Evolutionary conservation across 2,329 filamentous ascomycete genomes (phyloP).

Genomic region (Trichoderma semiorbis): DNA sequence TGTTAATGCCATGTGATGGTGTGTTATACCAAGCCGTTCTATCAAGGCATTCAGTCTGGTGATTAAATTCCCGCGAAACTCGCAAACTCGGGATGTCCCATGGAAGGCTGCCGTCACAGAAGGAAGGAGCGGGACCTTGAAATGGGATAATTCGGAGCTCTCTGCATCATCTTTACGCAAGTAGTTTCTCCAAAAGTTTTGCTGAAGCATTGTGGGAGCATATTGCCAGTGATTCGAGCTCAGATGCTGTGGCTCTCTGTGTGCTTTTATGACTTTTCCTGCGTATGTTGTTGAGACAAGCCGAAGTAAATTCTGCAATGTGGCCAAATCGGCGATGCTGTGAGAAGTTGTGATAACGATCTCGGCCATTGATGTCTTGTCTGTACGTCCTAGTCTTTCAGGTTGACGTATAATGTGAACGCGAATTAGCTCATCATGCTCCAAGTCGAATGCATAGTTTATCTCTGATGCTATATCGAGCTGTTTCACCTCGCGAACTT

Average conservation of each 20-base stretch:
- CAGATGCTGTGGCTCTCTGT: background rate
- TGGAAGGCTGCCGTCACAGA: background rate
- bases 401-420: background rate
- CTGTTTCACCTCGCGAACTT: background rate
- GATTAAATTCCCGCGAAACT: background rate
- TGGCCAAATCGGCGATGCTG: slow-evolving; percentile 12
- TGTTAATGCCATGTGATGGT: slow-evolving; percentile 11
- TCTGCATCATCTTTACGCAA: background rate
- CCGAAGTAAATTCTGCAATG: slow-evolving; percentile 13
- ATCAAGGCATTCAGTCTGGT: background rate
- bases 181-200: background rate
- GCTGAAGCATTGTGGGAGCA: background rate
- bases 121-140: background rate
- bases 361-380: background rate
- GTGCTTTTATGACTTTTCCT: background rate
- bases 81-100: background rate
- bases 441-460: background rate
- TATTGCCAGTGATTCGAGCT: background rate
- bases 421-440: background rate
- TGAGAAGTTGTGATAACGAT: slow-evolving; percentile 12
- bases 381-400: background rate
- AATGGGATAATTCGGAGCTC: background rate
- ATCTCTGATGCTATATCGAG: background rate
- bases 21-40: slow-evolving; percentile 5
- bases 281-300: background rate